Conservation (phyloP, 768 basidiomycete species). For the Erythrobasidium yunnanense region DNA sequence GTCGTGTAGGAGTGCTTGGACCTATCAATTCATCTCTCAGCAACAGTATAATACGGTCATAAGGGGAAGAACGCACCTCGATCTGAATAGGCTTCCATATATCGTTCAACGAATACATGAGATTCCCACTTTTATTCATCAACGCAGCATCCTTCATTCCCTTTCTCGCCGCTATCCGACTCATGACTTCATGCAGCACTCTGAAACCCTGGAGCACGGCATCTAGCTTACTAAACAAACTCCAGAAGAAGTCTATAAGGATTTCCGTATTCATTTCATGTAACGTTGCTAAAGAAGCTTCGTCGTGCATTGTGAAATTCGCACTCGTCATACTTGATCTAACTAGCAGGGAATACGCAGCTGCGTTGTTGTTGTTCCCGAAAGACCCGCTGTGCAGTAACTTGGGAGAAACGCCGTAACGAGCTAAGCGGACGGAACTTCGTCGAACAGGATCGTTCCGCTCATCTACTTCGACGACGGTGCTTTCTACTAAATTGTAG, state of each 20-base stretch:
- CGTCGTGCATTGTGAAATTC: constrained; percentile 43
- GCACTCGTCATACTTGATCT: neutral
- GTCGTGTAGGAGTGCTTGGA: constrained; percentile 69
- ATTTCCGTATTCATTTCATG: constrained; percentile 72
- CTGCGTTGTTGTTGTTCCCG: constrained; percentile 47
- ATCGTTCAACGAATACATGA: constrained; percentile 71
- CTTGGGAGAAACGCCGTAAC: neutral
- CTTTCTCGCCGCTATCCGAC: constrained; percentile 80
- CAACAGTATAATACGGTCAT: neutral
- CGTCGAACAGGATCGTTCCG: constrained; percentile 42
- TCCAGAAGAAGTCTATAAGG: constrained; percentile 88
- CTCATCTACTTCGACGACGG: constrained; percentile 82
- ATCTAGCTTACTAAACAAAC: constrained; percentile 84
- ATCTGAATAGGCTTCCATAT: constrained; percentile 78
- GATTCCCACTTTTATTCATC: constrained; percentile 50
- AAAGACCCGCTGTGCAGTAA: constrained; percentile 13
- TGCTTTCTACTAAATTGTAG: constrained; percentile 69
- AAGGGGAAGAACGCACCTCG: constrained; percentile 53
- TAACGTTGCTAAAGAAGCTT: constrained; percentile 42
- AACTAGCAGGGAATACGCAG: constrained; percentile 44
- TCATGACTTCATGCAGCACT: constrained; percentile 78
- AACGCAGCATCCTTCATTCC: constrained; percentile 82
- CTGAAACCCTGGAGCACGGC: constrained; percentile 84
- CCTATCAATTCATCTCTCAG: constrained; percentile 46
- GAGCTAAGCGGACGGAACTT: neutral